Base-by-base conservation (phyloP, 805 yeast genomes). In the Nakazawaea anatomiae region DNA sequence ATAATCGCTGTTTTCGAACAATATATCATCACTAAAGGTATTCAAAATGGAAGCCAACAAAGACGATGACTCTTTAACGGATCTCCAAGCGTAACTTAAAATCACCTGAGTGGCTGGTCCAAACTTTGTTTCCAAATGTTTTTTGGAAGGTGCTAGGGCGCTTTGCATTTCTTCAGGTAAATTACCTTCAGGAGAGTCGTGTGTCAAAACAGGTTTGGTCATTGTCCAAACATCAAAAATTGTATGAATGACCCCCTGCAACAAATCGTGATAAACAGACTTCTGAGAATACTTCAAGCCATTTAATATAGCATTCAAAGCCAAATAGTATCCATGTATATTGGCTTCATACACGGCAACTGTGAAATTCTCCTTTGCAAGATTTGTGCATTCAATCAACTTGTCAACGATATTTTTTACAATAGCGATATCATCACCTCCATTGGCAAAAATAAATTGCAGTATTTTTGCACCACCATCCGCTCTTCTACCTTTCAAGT, bases 381-480 rank as follows among this genome's bases (percentile, higher is more conserved):
- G 55, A 1, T 58, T 53, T 2, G 75, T 56, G 8, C 70, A 63
- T 6, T 56, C 30, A 3, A 69, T 67, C 11, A 82, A 55, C 1
- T 53, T 47, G 0, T 57, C 56, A 28, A 76, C 58, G 42, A 67
- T 73, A 28, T 42, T 51, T 1, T 46, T 32, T 43, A 68, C 60
- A 31, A 56, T 56, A 3, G 34, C 47, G 2, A 52, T 11, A 3
- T 60, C 49, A 35, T 58, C 54, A 2, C 56, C 50, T 6, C 40
- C 36, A 51, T 73, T 59, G 52, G 57, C 55, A 45, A 73, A 73
- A 18, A 84, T 53, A 59, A 82, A 75, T 58, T 78, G 80, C 31
- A 86, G 68, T 12, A 83, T 69, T 39, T 82, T 76, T 0, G 96
- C 90, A 7, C 91, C 96, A 28, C 88, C 84, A 53, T 90, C 97